Percentiles rank a stretch among this genome's conserved stretches.
Conservation (phyloP, 768 basidiomycete genomes). For the Macrolepiota albuminosa region DNA sequence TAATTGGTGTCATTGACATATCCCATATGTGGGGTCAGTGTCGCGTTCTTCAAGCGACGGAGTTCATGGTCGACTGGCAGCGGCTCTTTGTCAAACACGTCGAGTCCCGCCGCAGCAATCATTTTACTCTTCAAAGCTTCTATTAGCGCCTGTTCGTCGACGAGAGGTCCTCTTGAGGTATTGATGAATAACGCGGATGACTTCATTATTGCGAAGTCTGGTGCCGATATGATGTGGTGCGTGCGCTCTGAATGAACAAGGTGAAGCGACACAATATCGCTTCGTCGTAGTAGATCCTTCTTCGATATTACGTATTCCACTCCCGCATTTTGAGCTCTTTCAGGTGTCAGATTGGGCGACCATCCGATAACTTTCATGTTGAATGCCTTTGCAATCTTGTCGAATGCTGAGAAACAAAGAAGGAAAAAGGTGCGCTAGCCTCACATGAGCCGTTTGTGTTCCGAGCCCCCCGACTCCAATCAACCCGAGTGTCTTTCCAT, state of each 20-base stretch:
- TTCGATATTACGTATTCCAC: slow-evolving; percentile 46
- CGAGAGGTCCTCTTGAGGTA: slow-evolving; percentile 60
- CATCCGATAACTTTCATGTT: slow-evolving; percentile 57
- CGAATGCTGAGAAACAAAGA: not conserved
- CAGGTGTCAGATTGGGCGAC: slow-evolving; percentile 60
- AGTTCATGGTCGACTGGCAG: slow-evolving; percentile 52
- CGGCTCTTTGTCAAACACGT: slow-evolving; percentile 68
- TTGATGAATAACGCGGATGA: slow-evolving; percentile 58
- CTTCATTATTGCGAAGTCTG: slow-evolving; percentile 53
- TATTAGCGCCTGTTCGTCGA: slow-evolving; percentile 55
- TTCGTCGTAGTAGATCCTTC: slow-evolving; percentile 44
- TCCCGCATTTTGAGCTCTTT: slow-evolving; percentile 47
- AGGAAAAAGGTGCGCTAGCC: slow-evolving; percentile 3
- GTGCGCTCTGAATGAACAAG: slow-evolving; percentile 52
- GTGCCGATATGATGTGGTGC: slow-evolving; percentile 38
- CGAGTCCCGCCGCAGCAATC: slow-evolving; percentile 58
- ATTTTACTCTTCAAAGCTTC: slow-evolving; percentile 37
- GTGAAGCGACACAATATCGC: slow-evolving; percentile 61
- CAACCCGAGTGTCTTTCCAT: slow-evolving; percentile 53
- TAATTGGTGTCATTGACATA: slow-evolving; percentile 51
- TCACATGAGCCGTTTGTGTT: slow-evolving; percentile 41
- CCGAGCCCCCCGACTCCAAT: slow-evolving; percentile 62
- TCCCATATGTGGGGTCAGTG: slow-evolving; percentile 59
- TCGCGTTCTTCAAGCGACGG: slow-evolving; percentile 46
- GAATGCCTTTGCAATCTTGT: slow-evolving; percentile 56